Conservation (phyloP, 305 asterid genomes). For the Caryopteris hybrid region DNA sequence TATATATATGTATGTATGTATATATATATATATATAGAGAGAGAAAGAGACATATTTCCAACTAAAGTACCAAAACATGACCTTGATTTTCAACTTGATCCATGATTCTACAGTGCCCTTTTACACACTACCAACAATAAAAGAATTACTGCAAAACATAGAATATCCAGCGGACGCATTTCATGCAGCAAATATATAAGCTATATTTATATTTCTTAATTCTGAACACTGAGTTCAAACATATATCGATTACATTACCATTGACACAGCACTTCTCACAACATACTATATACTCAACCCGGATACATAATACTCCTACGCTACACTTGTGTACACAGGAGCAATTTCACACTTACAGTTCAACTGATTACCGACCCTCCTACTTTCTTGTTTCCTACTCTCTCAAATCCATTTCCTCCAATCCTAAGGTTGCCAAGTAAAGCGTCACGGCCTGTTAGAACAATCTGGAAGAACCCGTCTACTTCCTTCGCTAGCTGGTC, state of each 20-base stretch:
- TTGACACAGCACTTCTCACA: constrained; percentile 21
- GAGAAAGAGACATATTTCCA: no score
- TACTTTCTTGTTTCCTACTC: constrained; percentile 25
- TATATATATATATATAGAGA: no score
- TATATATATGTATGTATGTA: no score
- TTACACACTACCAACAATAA: no score
- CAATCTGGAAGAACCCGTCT: constrained; percentile 74
- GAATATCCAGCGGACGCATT: no score
- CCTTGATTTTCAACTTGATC: no score
- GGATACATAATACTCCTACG: constrained; percentile 19
- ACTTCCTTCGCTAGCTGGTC: constrained; percentile 72
- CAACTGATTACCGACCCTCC: constrained; percentile 37
- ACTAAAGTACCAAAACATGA: no score
- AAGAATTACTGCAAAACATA: no score
- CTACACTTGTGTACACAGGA: constrained; percentile 25
- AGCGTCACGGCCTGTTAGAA: constrained; percentile 78
- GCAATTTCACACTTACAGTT: constrained; percentile 15
- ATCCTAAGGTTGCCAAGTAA: constrained; percentile 76
- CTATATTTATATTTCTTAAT: constrained; percentile 25
- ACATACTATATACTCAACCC: constrained; percentile 8
- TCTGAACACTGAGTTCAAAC: constrained; percentile 24
- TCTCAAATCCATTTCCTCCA: constrained; percentile 32
- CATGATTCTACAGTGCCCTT: no score
- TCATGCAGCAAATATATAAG: no score
- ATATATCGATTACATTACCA: constrained; percentile 15